phyloP scores from a whole-genome alignment of 495 filamentous ascomycete genomes.

The Aspergillus egyptiacus region DNA sequence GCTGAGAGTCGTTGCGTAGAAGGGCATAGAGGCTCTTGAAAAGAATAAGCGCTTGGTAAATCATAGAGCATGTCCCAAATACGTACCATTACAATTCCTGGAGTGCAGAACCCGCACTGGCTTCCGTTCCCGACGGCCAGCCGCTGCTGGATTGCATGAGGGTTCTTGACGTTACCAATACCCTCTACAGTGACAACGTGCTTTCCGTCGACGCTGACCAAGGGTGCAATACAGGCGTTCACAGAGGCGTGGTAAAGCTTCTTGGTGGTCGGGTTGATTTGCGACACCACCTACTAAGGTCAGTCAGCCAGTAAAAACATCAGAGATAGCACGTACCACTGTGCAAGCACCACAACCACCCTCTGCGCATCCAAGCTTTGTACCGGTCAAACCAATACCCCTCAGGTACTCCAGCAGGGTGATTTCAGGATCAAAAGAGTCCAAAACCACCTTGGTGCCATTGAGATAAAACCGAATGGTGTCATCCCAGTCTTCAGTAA shows the following conservation, averaged over 20 bases:
- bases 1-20: slow-evolving; percentile 38
- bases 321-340: slow-evolving; percentile 49
- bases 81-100: slow-evolving; percentile 93
- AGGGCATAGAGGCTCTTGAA: slow-evolving; percentile 67
- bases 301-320: background rate
- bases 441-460: slow-evolving; percentile 81
- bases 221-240: slow-evolving; percentile 89
- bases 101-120: slow-evolving; percentile 86
- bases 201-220: slow-evolving; percentile 91
- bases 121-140: slow-evolving; percentile 69
- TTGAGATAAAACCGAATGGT: slow-evolving; percentile 87
- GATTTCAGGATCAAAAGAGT: slow-evolving; percentile 81
- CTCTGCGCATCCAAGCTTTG: slow-evolving; percentile 78
- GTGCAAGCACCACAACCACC: slow-evolving; percentile 97
- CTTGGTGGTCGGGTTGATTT: slow-evolving; percentile 84
- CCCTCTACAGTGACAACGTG: slow-evolving; percentile 98
- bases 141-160: slow-evolving; percentile 88
- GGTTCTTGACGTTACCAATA: slow-evolving; percentile 82
- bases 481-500: slow-evolving; percentile 62
- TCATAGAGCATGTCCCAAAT: slow-evolving; percentile 42
- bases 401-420: slow-evolving; percentile 89
- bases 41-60: slow-evolving; percentile 27
- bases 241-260: slow-evolving; percentile 87
- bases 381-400: slow-evolving; percentile 79
- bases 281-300: slow-evolving; percentile 64